These are phyloP conservation scores for Flaveria ramosissima DNA, from an alignment of 129 eudicot genomes.

Conservation along the genomic window DNA sequence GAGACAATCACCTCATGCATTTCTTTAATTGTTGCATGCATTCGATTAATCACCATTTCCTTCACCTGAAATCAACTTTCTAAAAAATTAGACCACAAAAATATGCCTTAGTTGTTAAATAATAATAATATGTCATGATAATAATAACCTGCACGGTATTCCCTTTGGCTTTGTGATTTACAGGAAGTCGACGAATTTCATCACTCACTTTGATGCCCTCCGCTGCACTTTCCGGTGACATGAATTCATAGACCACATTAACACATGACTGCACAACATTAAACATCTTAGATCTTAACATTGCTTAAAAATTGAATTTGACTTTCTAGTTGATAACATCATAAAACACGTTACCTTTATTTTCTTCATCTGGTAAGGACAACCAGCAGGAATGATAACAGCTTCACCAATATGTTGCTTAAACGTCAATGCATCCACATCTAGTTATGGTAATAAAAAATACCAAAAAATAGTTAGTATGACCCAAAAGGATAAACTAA, in stretches of 20 bases:
- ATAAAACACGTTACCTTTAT: constrained; percentile 48
- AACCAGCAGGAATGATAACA: constrained; percentile 86
- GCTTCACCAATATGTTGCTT: constrained; percentile 79
- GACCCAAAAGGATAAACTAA: constrained; percentile 5
- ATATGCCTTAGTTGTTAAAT: neutral
- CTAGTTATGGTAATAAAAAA: constrained; percentile 35
- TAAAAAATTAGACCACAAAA: neutral
- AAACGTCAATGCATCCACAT: constrained; percentile 77
- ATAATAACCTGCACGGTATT: constrained; percentile 51
- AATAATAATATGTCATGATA: neutral
- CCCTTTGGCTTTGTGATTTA: constrained; percentile 64
- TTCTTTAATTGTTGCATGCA: constrained; percentile 60
- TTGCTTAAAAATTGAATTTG: neutral
- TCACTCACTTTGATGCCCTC: constrained; percentile 65
- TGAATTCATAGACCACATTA: constrained; percentile 61
- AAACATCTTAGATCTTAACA: constrained; percentile 1
- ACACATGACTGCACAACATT: constrained; percentile 64
- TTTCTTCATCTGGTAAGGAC: constrained; percentile 80
- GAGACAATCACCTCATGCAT: constrained; percentile 36
- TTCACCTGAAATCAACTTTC: constrained; percentile 57
- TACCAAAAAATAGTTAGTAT: neutral
- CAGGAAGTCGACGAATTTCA: constrained; percentile 73
- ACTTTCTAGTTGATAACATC: neutral
- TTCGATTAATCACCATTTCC: constrained; percentile 57
- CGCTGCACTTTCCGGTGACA: constrained; percentile 87